A percentile compares a stretch with the other conserved stretches of the same genome.
These are phyloP conservation scores for Solanum peruvianum DNA, from an alignment of 257 asterid species.

Conservation along the genomic window DNA sequence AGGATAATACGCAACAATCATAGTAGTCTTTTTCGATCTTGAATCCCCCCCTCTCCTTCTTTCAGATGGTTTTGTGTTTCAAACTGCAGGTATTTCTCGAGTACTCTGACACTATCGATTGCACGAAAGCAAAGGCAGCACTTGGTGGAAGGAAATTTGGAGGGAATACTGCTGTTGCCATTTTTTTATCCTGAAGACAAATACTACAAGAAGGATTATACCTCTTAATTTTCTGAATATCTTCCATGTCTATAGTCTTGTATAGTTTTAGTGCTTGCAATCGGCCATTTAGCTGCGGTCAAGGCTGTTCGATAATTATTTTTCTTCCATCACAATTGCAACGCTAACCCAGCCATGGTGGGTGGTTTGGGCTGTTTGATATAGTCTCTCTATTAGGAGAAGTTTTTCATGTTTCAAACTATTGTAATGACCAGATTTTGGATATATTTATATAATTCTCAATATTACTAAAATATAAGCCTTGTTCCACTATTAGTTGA, in stretches of 20 bases:
- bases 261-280: neutral
- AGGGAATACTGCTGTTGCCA: slow-evolving; percentile 42
- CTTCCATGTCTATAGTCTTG: neutral
- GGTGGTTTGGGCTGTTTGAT: neutral
- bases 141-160: slow-evolving; percentile 61
- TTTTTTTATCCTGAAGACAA: slow-evolving; percentile 53
- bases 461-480: neutral
- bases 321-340: neutral
- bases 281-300: neutral
- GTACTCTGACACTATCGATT: slow-evolving; percentile 38
- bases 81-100: slow-evolving; percentile 49
- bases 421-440: neutral
- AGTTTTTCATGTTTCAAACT: neutral
- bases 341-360: neutral
- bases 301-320: neutral
- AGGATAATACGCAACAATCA: neutral
- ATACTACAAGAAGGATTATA: slow-evolving; percentile 28
- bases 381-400: neutral
- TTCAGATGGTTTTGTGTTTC: neutral
- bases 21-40: neutral
- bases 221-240: slow-evolving; percentile 10
- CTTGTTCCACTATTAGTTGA: neutral
- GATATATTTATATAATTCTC: neutral
- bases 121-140: slow-evolving; percentile 40
- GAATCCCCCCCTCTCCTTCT: neutral